Evolutionary conservation across 257 asterid genomes (phyloP), one percentile per base, ranked within the genome.

Genomic region (Sherardia arvensis): DNA sequence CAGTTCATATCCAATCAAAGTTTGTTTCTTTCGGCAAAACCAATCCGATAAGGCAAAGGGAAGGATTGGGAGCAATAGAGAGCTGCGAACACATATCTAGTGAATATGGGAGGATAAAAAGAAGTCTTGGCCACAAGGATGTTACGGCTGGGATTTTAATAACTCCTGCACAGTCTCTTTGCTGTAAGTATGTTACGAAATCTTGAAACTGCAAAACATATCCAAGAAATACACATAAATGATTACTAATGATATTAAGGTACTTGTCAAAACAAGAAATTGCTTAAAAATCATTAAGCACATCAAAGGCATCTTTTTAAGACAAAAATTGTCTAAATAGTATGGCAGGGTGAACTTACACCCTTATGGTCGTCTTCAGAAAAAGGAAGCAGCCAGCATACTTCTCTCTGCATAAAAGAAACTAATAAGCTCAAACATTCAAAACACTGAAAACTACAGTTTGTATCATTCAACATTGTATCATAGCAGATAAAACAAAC

Each of bases 111-210:
- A 91, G 91, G 62, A 88, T 86, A 38, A 91, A 91, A 43, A 91
- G 90, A 57, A 86, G 82, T 71, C 98, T 84, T 8, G 98, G 76
- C 98, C 98, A 84, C 79, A 88, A 73, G 55, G 86, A 78, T 53
- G 71, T 81, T 26, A 84, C 68, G 0, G 90, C 90, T 25, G 95
- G 95, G 72, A 91, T 74, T 79, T 86, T 91, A 79, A 91, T 91
- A 22, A 91, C 98, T 48, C 98, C 98, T 1, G 95, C 98, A 75
- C 98, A 88, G 34, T 91, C 95, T 80, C 98, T 80, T 81, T 91
- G 98, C 80, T 81, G 84, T 91, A 91, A 76, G 81, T 91, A 91
- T 8, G 86, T 65, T 47, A 81, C 67, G 69, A 91, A 91, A 71
- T 91, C 98, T 67, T 86, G 94, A 77, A 88, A 83, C 96, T 91